These are phyloP conservation scores for Cyamopsis tetragonoloba DNA, from an alignment of 306 rosid species.

Conservation along the genomic window DNA sequence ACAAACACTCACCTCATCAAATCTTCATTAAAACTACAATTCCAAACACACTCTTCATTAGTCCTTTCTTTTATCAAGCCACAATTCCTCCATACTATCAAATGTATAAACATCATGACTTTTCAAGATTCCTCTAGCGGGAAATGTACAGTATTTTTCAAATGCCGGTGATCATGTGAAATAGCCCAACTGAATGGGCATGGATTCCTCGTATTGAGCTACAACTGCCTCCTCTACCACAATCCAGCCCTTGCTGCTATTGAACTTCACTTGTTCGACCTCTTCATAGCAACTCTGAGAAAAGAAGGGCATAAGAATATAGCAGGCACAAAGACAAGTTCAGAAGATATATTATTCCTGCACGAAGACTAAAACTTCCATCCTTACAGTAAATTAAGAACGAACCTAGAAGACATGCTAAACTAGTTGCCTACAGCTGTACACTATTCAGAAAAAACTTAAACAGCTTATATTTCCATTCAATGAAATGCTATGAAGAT, in stretches of 20 bases:
- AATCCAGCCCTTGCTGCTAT: constrained; percentile 43
- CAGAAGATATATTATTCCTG: not conserved
- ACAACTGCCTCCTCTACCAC: constrained; percentile 65
- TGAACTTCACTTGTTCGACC: constrained; percentile 31
- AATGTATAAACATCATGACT: not conserved
- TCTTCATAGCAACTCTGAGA: constrained; percentile 53
- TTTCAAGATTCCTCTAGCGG: not conserved
- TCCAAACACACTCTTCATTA: not conserved
- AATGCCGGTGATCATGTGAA: constrained; percentile 24
- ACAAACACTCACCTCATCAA: not conserved
- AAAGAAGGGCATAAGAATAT: constrained; percentile 2
- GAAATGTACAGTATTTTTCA: not conserved
- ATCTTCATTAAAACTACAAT: constrained; percentile 12
- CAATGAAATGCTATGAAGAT: not conserved
- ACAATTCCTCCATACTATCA: not conserved
- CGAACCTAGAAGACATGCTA: not conserved
- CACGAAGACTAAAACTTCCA: not conserved
- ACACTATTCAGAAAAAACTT: not conserved
- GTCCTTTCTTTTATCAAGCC: not conserved
- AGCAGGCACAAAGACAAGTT: not conserved
- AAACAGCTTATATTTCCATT: not conserved
- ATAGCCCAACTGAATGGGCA: constrained; percentile 25
- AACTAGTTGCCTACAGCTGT: not conserved
- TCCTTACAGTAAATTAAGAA: not conserved
- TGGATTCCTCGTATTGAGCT: constrained; percentile 55